phyloP scores from a whole-genome alignment of 192 early-diverging fungal species.

The Podila clonocystis region DNA sequence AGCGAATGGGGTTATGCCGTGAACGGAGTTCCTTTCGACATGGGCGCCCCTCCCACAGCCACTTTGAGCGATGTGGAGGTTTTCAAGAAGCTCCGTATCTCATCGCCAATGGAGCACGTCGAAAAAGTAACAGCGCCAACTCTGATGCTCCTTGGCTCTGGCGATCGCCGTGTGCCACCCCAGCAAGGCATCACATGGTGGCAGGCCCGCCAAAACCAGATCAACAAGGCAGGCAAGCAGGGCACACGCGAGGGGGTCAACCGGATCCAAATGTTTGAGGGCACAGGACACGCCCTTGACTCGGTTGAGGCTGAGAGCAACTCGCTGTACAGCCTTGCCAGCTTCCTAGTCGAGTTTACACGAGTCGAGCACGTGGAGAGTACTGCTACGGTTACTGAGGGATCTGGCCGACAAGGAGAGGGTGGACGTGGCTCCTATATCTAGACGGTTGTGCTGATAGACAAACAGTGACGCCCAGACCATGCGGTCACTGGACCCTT shows the following conservation, averaged over 20 bases:
- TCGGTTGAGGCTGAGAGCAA: constrained; percentile 69
- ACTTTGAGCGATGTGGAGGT: constrained; percentile 61
- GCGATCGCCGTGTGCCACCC: constrained; percentile 80
- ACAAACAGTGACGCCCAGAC: no score
- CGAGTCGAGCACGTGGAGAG: constrained; percentile 14
- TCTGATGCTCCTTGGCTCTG: constrained; percentile 71
- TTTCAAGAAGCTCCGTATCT: constrained; percentile 64
- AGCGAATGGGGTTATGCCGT: constrained; percentile 81
- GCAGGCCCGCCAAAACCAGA: constrained; percentile 50
- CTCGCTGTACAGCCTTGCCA: constrained; percentile 28
- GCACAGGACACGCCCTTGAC: constrained; percentile 69
- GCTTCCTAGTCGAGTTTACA: constrained; percentile 42
- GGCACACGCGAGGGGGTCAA: constrained; percentile 21
- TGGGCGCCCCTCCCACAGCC: constrained; percentile 61
- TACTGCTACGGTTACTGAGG: background rate
- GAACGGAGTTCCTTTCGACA: constrained; percentile 63
- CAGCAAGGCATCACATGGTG: constrained; percentile 64
- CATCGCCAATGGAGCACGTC: constrained; percentile 67
- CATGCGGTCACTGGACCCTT: background rate
- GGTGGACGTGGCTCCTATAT: constrained; percentile 35
- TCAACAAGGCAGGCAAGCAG: constrained; percentile 41
- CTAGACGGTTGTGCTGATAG: no score
- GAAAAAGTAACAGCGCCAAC: constrained; percentile 68
- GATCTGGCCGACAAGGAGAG: constrained; percentile 18
- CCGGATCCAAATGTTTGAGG: constrained; percentile 64